Base-by-base conservation (phyloP, 345 rosid genomes). In the Lepidium aucheri region DNA sequence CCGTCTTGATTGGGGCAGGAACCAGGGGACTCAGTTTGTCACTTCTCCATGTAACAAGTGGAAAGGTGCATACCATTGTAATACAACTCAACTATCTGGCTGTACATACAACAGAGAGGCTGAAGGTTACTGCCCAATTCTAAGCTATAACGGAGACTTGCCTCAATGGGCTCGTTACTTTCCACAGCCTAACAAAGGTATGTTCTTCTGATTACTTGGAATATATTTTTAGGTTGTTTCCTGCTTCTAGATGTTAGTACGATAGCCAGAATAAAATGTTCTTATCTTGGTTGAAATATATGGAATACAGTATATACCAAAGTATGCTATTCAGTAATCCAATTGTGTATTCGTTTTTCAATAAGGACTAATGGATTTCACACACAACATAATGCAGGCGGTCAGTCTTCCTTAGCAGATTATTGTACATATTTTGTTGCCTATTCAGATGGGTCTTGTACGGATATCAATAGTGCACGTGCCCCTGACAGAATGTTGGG, bases 21-120 rank as follows among this genome's bases (percentile, higher is more conserved):
- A 87, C 74, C 96, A 94, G 78, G 99, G 99, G 62, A 90, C 95
- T 59, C 86, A 82, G 13, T 94, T 94, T 83, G 90, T 91, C 34
- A 94, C 96, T 54, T 83, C 81, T 40, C 91, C 95, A 26, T 94
- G 99, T 79, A 89, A 94, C 78, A 82, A 82, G 69, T 94, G 99
- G 99, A 87, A 88, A 80, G 99, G 93, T 30, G 89, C 96, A 55
- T 94, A 94, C 69, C 93, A 78, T 71, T 94, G 99, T 85, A 94
- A 94, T 78, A 84, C 93, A 33, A 81, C 96, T 49, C 95, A 83
- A 69, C 74, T 87, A 71, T 94, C 99, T 22, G 99, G 99, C 17
- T 94, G 99, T 78, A 94, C 99, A 70, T 91, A 88, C 75, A 91
- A 91, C 80, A 85, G 99, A 80, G 96, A 94, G 79, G 99, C 97